Conservation (phyloP, 768 basidiomycete species). For the Lactarius vividus region DNA sequence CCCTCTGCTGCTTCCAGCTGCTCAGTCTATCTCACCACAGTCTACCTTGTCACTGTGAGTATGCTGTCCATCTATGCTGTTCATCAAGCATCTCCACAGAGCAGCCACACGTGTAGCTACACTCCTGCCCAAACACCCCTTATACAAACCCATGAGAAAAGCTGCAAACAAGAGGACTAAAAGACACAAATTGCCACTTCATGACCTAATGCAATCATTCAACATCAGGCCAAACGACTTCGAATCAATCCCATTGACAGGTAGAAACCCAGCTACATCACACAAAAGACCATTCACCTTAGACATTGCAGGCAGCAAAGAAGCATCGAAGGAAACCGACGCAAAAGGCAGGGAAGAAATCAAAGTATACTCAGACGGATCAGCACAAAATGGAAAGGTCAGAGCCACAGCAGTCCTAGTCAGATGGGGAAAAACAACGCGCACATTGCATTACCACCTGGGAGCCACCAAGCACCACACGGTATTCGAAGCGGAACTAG, state of each 20-base stretch:
- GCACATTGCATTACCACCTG: background rate
- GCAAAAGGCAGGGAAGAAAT: background rate
- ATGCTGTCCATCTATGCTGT: no score
- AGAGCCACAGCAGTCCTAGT: background rate
- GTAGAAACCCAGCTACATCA: background rate
- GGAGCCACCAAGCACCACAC: background rate
- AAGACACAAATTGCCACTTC: no score
- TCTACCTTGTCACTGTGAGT: no score
- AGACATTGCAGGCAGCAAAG: background rate
- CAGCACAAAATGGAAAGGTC: slow-evolving; percentile 2
- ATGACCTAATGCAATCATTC: slow-evolving; percentile 15
- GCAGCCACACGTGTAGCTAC: no score
- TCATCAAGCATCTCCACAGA: no score
- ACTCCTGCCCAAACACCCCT: no score
- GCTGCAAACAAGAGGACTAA: no score
- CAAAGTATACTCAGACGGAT: slow-evolving; percentile 29
- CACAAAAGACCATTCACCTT: background rate
- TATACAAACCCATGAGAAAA: no score
- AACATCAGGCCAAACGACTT: background rate
- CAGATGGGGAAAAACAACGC: background rate
- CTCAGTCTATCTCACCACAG: no score
- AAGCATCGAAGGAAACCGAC: slow-evolving; percentile 3
- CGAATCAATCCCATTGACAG: slow-evolving; percentile 17
- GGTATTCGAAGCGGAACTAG: background rate
- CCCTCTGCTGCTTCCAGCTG: no score